Percentiles rank a stretch among this genome's conserved stretches.
phyloP scores from a whole-genome alignment of 176 grass and related monocot genomes.

The Musa beccarii region DNA sequence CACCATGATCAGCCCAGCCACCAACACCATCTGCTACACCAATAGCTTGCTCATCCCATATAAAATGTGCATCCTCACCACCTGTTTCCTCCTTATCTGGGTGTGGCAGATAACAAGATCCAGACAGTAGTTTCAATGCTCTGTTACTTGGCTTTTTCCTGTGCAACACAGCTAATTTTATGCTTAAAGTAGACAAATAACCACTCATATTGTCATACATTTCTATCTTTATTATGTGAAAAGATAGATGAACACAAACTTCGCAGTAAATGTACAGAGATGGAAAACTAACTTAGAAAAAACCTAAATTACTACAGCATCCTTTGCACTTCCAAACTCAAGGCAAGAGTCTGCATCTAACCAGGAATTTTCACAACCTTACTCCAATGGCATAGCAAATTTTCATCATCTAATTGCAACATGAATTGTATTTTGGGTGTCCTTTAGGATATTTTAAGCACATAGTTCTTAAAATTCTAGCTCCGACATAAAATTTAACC shows the following conservation, averaged over 20 bases:
- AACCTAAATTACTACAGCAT: neutral
- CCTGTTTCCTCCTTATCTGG: slow-evolving; percentile 92
- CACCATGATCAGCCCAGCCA: slow-evolving; percentile 82
- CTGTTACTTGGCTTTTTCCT: slow-evolving; percentile 42
- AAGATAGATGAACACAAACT: neutral
- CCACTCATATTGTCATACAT: neutral
- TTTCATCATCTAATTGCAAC: too few species aligned
- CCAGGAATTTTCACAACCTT: neutral
- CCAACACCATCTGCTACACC: slow-evolving; percentile 96
- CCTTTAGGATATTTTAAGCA: too few species aligned
- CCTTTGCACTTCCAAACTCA: neutral
- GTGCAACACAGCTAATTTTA: neutral
- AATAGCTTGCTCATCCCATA: slow-evolving; percentile 75
- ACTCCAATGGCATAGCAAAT: neutral
- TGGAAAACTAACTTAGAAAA: neutral
- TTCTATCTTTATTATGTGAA: neutral
- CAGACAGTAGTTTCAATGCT: slow-evolving; percentile 62
- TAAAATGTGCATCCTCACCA: slow-evolving; percentile 96
- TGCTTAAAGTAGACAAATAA: neutral
- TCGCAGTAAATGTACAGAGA: neutral
- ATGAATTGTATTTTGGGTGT: too few species aligned
- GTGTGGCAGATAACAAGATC: slow-evolving; percentile 90
- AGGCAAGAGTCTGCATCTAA: neutral
- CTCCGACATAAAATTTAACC: neutral
- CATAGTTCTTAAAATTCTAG: neutral